A percentile compares a stretch with the other conserved stretches of the same genome.
Conservation (phyloP, 2,329 filamentous ascomycete genomes). For the Esteya vermicola region DNA sequence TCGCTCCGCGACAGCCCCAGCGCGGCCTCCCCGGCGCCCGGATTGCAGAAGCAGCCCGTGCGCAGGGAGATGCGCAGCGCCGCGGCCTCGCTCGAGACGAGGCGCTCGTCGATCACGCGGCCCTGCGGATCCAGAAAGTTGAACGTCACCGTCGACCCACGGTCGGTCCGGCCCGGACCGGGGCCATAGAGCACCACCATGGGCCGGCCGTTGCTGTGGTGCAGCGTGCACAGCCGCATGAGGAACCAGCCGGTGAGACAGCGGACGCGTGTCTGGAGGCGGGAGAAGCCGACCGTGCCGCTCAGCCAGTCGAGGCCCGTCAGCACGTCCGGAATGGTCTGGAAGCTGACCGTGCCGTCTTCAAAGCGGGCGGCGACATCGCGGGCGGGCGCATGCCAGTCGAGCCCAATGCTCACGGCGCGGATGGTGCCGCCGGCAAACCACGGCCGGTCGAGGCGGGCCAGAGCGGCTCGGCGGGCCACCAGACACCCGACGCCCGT, state of each 20-base stretch:
- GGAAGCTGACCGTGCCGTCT: slow-evolving; percentile 25
- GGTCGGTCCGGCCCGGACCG: slow-evolving; percentile 8
- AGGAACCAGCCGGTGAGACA: slow-evolving; percentile 24
- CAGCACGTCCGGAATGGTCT: slow-evolving; percentile 23
- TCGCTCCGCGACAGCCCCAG: slow-evolving; percentile 14
- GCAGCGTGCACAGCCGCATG: slow-evolving; percentile 15
- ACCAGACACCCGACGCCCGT: slow-evolving; percentile 26
- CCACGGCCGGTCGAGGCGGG: slow-evolving; percentile 20
- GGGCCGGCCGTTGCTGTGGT: slow-evolving; percentile 18
- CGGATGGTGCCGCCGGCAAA: slow-evolving; percentile 24
- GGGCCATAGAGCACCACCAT: slow-evolving; percentile 23
- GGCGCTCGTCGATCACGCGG: slow-evolving; percentile 20
- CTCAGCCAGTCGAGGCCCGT: slow-evolving; percentile 22
- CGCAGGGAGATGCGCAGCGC: slow-evolving; percentile 21
- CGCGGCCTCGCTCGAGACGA: slow-evolving; percentile 20
- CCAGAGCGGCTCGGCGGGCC: slow-evolving; percentile 18
- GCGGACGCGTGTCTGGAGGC: slow-evolving; percentile 17
- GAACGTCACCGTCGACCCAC: slow-evolving; percentile 24
- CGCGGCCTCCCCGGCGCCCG: slow-evolving; percentile 22
- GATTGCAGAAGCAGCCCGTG: slow-evolving; percentile 28
- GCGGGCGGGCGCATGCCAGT: slow-evolving; percentile 17
- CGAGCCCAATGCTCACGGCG: slow-evolving; percentile 16
- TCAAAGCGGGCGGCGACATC: slow-evolving; percentile 20
- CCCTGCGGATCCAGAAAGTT: slow-evolving; percentile 22
- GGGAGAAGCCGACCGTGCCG: slow-evolving; percentile 13